phyloP scores from a whole-genome alignment of 176 grass and related monocot species.

The Bothriochloa decipiens region DNA sequence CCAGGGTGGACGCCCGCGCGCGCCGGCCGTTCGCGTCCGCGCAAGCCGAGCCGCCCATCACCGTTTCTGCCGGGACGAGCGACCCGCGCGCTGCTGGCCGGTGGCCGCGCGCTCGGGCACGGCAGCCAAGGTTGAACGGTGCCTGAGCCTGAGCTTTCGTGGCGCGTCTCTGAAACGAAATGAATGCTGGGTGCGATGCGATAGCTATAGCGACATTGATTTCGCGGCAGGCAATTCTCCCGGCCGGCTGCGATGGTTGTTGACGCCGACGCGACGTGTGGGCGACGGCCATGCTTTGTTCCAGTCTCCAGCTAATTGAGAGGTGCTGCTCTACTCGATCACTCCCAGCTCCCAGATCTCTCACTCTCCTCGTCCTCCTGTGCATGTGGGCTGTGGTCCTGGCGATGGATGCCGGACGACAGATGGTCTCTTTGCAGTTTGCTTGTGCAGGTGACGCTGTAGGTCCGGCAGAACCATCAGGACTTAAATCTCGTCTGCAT shows the following conservation, averaged over 20 bases:
- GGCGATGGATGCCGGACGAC: neutral
- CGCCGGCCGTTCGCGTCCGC: neutral
- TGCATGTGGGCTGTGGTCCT: slow-evolving; percentile 21
- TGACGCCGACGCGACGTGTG: neutral
- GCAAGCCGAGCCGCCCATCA: neutral
- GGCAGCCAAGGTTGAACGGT: neutral
- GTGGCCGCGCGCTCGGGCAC: neutral
- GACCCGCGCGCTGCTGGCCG: neutral
- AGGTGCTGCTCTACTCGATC: too few relatives aligned
- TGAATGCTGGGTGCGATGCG: neutral
- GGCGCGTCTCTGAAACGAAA: neutral
- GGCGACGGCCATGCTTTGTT: too few relatives aligned
- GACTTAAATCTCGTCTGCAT: slow-evolving; percentile 24
- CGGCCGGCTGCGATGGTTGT: neutral
- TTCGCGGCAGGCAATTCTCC: neutral
- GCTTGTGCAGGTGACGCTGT: neutral
- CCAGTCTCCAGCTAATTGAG: too few relatives aligned
- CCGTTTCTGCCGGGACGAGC: neutral
- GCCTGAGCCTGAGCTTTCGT: neutral
- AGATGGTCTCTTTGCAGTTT: neutral
- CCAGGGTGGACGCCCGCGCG: neutral
- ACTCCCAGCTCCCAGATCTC: too few relatives aligned
- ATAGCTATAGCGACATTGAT: slow-evolving; percentile 10
- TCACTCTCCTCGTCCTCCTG: too few relatives aligned
- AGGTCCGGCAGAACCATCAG: slow-evolving; percentile 40